Base-by-base conservation (phyloP, 2,329 filamentous ascomycete genomes). In the Penicillium palitans region DNA sequence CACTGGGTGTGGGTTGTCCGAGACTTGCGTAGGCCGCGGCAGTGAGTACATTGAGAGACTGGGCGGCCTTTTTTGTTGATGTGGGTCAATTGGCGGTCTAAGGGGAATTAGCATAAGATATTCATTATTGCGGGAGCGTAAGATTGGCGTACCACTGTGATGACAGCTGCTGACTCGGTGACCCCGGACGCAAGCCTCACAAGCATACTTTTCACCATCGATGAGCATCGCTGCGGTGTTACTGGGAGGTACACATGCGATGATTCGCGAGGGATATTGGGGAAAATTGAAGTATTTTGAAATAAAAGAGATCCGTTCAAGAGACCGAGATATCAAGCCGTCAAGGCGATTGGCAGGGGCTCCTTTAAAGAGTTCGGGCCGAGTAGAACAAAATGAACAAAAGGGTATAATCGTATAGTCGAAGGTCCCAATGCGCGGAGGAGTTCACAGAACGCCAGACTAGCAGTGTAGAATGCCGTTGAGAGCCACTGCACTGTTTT, bases 131-230 rank as follows among this genome's bases (percentile, higher is more conserved):
- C 44, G 25, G 39, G 27, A 48, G 52, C 41, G 45, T 17, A 37
- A 29, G 41, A 57, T 71, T 68, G 63, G 84, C 90, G 82, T 86
- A 96, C 93, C 92, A 76, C 87, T 85, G 79, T 99, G 95, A 77
- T 93, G 91, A 83, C 95, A 99, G 76, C 95, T 96, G 88, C 93
- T 98, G 75, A 99, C 95, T 75, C 95, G 91, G 82, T 99, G 95
- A 74, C 95, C 95, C 79, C 95, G 90, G 76, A 99, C 92, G 81
- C 95, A 99, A 80, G 93, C 93, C 81, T 96, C 91, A 83, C 93
- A 98, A 79, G 93, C 93, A 82, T 87, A 98, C 83, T 98, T 98
- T 82, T 96, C 91, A 78, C 93, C 93, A 83, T 96, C 88, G 77
- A 93, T 90, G 76, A 93, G 83, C 90, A 93, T 93, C 66, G 66